These are phyloP conservation scores for Thielaviopsis musarum DNA, from an alignment of 2,329 filamentous ascomycete species.

Conservation along the genomic window DNA sequence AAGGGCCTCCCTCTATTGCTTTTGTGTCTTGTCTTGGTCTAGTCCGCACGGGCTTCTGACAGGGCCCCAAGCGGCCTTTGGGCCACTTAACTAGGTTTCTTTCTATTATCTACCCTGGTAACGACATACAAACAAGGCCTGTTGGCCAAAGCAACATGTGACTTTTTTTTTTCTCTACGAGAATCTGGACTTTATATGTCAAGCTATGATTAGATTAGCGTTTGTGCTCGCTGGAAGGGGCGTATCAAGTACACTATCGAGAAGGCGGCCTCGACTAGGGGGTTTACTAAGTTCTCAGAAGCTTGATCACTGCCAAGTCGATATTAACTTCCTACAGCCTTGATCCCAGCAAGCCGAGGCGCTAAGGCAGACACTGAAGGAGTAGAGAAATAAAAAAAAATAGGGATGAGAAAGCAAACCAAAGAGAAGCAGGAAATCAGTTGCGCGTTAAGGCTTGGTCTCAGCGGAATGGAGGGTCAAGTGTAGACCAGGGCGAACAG, in stretches of 20 bases:
- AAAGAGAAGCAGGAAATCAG: background rate
- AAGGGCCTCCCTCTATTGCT: background rate
- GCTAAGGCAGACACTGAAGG: too few relatives aligned
- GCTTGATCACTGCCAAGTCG: background rate
- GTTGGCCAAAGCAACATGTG: background rate
- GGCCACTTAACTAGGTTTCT: background rate
- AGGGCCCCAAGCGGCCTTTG: background rate
- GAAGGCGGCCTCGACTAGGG: background rate
- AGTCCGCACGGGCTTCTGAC: background rate
- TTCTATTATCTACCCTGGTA: background rate
- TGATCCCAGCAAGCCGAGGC: too few relatives aligned
- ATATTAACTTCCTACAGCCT: too few relatives aligned
- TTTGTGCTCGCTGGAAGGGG: background rate
- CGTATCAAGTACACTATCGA: background rate
- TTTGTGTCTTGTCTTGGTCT: background rate
- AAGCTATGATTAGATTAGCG: background rate
- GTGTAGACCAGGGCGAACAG: too few relatives aligned
- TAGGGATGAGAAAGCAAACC: background rate
- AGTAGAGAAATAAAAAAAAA: background rate
- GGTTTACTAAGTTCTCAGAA: background rate
- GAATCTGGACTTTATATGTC: background rate
- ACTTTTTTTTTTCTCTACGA: background rate
- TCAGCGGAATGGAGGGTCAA: too few relatives aligned
- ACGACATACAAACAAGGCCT: background rate
- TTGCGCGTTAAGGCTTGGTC: too few relatives aligned